Percentiles rank a stretch among this genome's conserved stretches.
phyloP scores from a whole-genome alignment of 1,284 basidiomycete species.

The Mycosarcoma mackinlayi region DNA sequence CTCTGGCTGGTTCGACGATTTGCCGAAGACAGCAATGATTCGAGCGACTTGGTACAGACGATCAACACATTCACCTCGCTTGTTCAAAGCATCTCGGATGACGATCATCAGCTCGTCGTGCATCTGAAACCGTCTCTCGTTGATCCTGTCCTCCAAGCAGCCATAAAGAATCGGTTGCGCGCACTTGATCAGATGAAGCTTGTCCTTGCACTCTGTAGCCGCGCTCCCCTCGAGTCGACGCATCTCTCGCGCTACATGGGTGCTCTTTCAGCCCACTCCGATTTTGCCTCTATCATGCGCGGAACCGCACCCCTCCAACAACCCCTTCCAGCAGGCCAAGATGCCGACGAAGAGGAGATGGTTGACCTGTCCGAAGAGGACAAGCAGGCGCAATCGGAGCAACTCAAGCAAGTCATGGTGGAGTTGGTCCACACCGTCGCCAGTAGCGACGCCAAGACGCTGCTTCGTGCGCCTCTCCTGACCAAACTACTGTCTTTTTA shows the following conservation, averaged over 20 bases:
- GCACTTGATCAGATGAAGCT: slow-evolving; percentile 72
- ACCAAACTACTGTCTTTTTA: slow-evolving; percentile 81
- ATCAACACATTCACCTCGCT: slow-evolving; percentile 32
- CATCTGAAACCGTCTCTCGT: slow-evolving; percentile 74
- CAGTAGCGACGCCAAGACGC: slow-evolving; percentile 78
- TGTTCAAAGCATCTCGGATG: slow-evolving; percentile 10
- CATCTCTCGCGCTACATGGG: slow-evolving; percentile 45
- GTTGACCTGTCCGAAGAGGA: slow-evolving; percentile 1
- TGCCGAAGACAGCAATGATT: slow-evolving; percentile 67
- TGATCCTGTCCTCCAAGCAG: slow-evolving; percentile 79
- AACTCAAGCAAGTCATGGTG: slow-evolving; percentile 68
- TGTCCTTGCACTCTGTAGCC: slow-evolving; percentile 69
- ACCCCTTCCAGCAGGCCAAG: slow-evolving; percentile 41
- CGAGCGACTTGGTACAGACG: slow-evolving; percentile 25
- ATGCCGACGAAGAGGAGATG: slow-evolving; percentile 63
- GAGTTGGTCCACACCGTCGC: slow-evolving; percentile 77
- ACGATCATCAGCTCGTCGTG: slow-evolving; percentile 1
- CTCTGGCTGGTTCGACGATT: slow-evolving; percentile 68
- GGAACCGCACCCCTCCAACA: slow-evolving; percentile 44
- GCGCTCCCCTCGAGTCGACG: slow-evolving; percentile 30
- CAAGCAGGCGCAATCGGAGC: slow-evolving; percentile 3
- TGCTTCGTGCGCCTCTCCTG: slow-evolving; percentile 83
- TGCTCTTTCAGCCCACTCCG: slow-evolving; percentile 46
- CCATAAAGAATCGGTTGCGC: slow-evolving; percentile 75
- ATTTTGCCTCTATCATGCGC: slow-evolving; percentile 37